These are phyloP conservation scores for Flagelloscypha sp. DNA, from an alignment of 768 basidiomycete genomes.

Conservation along the genomic window DNA sequence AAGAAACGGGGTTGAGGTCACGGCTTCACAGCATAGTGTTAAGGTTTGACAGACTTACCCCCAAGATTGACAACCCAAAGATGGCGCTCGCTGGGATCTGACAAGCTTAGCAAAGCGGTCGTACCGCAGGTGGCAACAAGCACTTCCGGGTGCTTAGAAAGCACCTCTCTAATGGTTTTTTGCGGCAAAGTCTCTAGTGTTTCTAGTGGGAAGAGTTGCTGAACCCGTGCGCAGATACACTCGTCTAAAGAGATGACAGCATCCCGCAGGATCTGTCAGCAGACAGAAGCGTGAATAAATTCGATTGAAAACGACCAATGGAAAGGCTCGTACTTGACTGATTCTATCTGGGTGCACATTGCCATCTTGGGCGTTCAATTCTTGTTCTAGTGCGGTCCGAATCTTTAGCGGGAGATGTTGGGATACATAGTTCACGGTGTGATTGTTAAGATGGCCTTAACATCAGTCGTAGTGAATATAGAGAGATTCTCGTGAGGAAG, in stretches of 20 bases:
- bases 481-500: conserved; percentile 22
- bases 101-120: conserved; percentile 44
- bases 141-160: conserved; percentile 6
- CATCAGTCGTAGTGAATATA: not conserved
- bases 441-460: conserved; percentile 40
- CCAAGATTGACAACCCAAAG: conserved; percentile 57
- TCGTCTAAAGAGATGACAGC: conserved; percentile 34
- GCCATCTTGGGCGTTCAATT: no score
- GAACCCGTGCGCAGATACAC: conserved; percentile 34
- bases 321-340: no score
- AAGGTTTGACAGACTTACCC: no score
- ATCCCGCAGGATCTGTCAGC: conserved; percentile 30
- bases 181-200: conserved; percentile 7
- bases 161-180: conserved; percentile 8
- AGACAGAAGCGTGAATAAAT: conserved; percentile 18
- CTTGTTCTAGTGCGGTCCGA: conserved; percentile 22
- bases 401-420: conserved; percentile 33
- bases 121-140: conserved; percentile 24
- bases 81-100: conserved; percentile 39
- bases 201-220: conserved; percentile 34
- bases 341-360: no score
- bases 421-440: conserved; percentile 38
- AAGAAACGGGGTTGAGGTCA: conserved; percentile 1
- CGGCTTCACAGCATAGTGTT: no score
- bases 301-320: conserved; percentile 22